Evolutionary conservation across 106 monocot species (phyloP).

Genomic region (Dactylorhiza incarnata): DNA sequence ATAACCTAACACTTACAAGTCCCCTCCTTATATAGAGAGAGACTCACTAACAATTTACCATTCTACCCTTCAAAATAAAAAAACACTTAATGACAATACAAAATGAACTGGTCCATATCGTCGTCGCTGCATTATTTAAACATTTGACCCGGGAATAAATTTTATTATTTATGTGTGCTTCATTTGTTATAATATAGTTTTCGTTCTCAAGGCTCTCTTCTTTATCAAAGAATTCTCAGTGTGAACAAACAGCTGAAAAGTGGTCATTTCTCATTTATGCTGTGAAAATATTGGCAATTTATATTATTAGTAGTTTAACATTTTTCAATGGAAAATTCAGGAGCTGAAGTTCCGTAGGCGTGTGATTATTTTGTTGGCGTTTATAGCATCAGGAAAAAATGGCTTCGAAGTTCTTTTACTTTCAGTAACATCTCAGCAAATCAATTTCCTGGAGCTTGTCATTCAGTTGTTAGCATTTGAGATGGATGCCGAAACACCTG

Average conservation of each 20-base stretch:
- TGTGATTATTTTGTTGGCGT: constrained; percentile 61
- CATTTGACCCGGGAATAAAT: no score
- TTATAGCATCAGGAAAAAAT: constrained; percentile 67
- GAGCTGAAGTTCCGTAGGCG: constrained; percentile 54
- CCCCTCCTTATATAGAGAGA: no score
- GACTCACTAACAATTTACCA: no score
- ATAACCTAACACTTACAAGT: no score
- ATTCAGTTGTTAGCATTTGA: constrained; percentile 48
- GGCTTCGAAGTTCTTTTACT: constrained; percentile 67
- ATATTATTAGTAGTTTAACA: not conserved
- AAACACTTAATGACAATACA: no score
- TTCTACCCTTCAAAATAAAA: no score
- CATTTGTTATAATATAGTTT: no score
- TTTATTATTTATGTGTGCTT: no score
- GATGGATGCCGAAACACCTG: constrained; percentile 26
- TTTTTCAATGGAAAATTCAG: constrained; percentile 22
- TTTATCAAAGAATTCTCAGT: not conserved
- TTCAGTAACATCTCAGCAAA: constrained; percentile 22
- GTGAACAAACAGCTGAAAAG: not conserved
- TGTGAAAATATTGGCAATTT: not conserved
- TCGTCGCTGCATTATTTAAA: no score
- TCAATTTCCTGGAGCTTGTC: constrained; percentile 67
- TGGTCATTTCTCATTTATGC: not conserved
- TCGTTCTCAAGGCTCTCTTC: no score
- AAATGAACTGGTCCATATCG: no score